Base-by-base conservation (phyloP, 129 eudicot species). In the Saussurea involucrata region DNA sequence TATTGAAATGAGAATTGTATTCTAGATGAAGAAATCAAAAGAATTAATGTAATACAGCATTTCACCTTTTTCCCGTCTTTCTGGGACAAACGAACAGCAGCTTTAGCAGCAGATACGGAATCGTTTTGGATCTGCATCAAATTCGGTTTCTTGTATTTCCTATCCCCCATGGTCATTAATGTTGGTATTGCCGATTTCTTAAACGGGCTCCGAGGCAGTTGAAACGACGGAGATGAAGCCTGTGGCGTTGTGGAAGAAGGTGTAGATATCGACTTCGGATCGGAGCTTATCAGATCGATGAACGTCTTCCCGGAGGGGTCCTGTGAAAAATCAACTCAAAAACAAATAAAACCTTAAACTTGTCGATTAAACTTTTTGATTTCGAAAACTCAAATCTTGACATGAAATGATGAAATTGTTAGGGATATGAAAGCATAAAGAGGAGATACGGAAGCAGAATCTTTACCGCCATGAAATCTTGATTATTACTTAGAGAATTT, bases 271-370 rank as follows among this genome's bases (percentile, higher is more conserved):
- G 68, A 49, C 22, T 84, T 24, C 31, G 86, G 88, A 78, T 91
- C 97, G 29, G 97, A 85, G 24, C 90, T 86, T 32, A 91, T 91
- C 81, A 91, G 87, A 91, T 91, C 97, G 92, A 91, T 87, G 79
- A 91, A 78, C 71, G 90, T 84, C 88, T 46, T 91, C 71, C 94
- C 97, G 73, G 94, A 77, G 8, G 94, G 85, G 22, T 91, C 97
- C 97, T 91, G 71, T 58, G n/a, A 29, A 57, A 21, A 66, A 68
- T 27, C 75, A 64, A 66, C 24, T 44, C 27, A 4, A 6, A 71
- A 63, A 5, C 9, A 71, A 71, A 37, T 22, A 46, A 34, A 73
- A 74, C 4, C 24, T 63, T 33, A 3, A 42, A 34, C 10, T 34
- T 72, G 28, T 21, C 2, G 0, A 73, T 60, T 32, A 25, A 20